phyloP scores from a whole-genome alignment of 768 basidiomycete species.

The Mycena epipterygia region DNA sequence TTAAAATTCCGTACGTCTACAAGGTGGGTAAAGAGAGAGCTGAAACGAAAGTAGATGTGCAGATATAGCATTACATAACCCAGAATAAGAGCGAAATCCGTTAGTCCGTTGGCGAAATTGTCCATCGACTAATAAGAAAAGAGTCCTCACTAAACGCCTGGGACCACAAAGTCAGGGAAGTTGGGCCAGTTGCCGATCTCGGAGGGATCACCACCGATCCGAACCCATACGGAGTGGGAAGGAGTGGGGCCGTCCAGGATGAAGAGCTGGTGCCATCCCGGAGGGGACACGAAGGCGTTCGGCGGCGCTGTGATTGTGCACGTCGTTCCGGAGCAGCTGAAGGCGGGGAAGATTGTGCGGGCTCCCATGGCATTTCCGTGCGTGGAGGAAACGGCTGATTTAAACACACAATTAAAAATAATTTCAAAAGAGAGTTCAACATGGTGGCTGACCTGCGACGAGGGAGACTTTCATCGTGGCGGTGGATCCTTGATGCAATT shows the following conservation, averaged over 20 bases:
- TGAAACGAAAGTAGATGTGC: constrained; percentile 3
- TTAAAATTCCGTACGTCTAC: not conserved
- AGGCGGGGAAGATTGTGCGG: constrained; percentile 79
- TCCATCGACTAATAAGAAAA: not conserved
- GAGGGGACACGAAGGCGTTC: constrained; percentile 75
- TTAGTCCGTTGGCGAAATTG: not conserved
- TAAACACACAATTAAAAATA: constrained; percentile 23
- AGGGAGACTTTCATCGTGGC: constrained; percentile 70
- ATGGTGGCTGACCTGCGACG: constrained; percentile 64
- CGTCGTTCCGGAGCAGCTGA: constrained; percentile 75
- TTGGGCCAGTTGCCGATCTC: constrained; percentile 81
- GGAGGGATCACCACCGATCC: constrained; percentile 84
- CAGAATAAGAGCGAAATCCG: not conserved
- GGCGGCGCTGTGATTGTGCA: constrained; percentile 87
- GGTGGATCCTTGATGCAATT: constrained; percentile 58
- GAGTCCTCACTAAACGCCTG: constrained; percentile 62
- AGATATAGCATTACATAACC: not conserved
- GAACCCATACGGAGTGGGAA: constrained; percentile 79
- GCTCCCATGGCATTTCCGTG: constrained; percentile 86
- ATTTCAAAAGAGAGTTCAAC: not conserved
- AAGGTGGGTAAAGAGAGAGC: not conserved
- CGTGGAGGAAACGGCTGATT: constrained; percentile 79
- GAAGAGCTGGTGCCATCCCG: constrained; percentile 84
- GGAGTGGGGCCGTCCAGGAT: constrained; percentile 86
- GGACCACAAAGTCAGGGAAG: constrained; percentile 74